Percentiles rank a stretch among this genome's conserved stretches.
Conservation (phyloP, 345 rosid species). For the Isatis tinctoria region DNA sequence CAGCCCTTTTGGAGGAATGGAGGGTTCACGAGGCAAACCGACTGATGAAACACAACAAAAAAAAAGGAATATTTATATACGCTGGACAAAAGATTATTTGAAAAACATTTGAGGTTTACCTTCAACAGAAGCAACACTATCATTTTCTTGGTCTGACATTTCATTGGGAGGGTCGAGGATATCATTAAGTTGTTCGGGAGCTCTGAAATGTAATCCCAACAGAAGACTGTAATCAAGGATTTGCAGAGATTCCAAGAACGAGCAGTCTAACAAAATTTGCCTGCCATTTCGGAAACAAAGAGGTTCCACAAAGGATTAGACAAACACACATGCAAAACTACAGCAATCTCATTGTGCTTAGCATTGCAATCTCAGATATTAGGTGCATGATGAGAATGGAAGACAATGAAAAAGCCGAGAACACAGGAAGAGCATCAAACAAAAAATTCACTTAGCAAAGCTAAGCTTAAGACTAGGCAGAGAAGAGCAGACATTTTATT, state of each 20-base stretch:
- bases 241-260: slow-evolving; percentile 76
- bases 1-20: slow-evolving; percentile 65
- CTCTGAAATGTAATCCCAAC: slow-evolving; percentile 84
- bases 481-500: neutral
- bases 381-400: neutral
- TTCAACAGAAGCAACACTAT: slow-evolving; percentile 35
- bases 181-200: slow-evolving; percentile 56
- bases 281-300: slow-evolving; percentile 40
- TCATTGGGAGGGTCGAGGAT: slow-evolving; percentile 45
- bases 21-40: slow-evolving; percentile 37
- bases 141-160: slow-evolving; percentile 40
- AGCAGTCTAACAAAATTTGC: slow-evolving; percentile 66
- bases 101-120: slow-evolving; percentile 37
- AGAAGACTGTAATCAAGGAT: slow-evolving; percentile 88
- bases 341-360: neutral
- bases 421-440: slow-evolving; percentile 2
- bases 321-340: neutral
- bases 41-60: slow-evolving; percentile 34
- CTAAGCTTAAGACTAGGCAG: neutral
- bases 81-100: neutral
- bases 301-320: slow-evolving; percentile 2
- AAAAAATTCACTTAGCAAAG: neutral
- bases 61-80: too few species aligned
- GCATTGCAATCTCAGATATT: neutral
- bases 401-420: neutral